These are phyloP conservation scores for Filobasidium uniguttulatum DNA, from an alignment of 1,284 basidiomycete species.

Conservation along the genomic window DNA sequence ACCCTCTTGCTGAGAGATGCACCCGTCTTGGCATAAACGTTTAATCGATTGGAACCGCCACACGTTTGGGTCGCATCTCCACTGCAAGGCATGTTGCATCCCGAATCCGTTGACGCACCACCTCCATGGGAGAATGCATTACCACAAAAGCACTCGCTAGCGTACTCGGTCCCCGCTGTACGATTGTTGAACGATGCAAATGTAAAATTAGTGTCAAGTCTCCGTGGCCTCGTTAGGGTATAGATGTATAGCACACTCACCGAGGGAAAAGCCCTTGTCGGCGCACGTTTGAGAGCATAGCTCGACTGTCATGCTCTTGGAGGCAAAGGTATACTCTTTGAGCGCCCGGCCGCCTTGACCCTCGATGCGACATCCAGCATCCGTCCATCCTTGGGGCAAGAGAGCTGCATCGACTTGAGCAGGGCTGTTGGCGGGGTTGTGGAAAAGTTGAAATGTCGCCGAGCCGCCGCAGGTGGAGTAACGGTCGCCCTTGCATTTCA, in stretches of 20 bases:
- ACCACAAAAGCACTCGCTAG: slow-evolving; percentile 17
- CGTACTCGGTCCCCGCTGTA: slow-evolving; percentile 14
- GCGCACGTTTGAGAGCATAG: slow-evolving; percentile 4
- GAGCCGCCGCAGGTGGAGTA: slow-evolving; percentile 28
- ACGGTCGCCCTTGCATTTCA: slow-evolving; percentile 21
- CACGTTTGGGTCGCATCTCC: slow-evolving; percentile 17
- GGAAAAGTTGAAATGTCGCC: slow-evolving; percentile 39
- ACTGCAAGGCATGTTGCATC: slow-evolving; percentile 15
- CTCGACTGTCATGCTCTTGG: slow-evolving; percentile 5
- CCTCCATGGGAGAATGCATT: slow-evolving; percentile 8
- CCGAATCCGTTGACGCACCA: not conserved
- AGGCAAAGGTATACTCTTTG: not conserved
- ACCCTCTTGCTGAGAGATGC: too few relatives aligned
- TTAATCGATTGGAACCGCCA: slow-evolving; percentile 13
- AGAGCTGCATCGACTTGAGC: slow-evolving; percentile 19
- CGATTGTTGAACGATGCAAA: slow-evolving; percentile 6
- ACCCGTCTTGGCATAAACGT: slow-evolving; percentile 14
- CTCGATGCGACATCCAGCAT: slow-evolving; percentile 20
- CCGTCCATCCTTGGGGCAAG: slow-evolving; percentile 21
- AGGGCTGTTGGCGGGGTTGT: slow-evolving; percentile 42
- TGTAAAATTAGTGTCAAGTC: too few relatives aligned
- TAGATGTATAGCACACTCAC: slow-evolving; percentile 1
- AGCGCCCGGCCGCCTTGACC: slow-evolving; percentile 6
- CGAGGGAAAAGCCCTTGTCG: not conserved
- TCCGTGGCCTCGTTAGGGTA: not conserved